A percentile compares a stretch with the other conserved stretches of the same genome.
phyloP scores from a whole-genome alignment of 2,329 filamentous ascomycete species.

The Ascosphaera pollenicola region DNA sequence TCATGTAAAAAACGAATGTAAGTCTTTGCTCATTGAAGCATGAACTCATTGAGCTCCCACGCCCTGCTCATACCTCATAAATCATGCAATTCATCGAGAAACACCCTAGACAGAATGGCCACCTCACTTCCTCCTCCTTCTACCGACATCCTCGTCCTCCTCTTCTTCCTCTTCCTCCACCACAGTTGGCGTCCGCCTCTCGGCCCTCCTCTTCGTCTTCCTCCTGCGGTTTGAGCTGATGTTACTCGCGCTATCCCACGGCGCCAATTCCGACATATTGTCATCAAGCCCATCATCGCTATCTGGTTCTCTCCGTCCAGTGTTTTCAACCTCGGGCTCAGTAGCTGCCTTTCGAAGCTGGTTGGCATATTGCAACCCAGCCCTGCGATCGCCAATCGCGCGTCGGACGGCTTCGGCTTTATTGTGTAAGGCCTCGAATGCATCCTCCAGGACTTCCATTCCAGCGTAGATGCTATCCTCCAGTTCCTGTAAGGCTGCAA shows the following conservation, averaged over 20 bases:
- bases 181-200: slow-evolving; percentile 25
- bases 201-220: slow-evolving; percentile 23
- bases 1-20: too few relatives aligned
- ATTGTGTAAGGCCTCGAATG: slow-evolving; percentile 75
- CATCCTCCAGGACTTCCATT: slow-evolving; percentile 88
- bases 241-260: slow-evolving; percentile 28
- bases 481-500: slow-evolving; percentile 70
- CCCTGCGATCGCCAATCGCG: slow-evolving; percentile 58
- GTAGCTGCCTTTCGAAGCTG: slow-evolving; percentile 19
- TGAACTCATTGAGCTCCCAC: too few relatives aligned
- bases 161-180: slow-evolving; percentile 27
- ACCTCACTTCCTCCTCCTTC: slow-evolving; percentile 10
- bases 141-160: slow-evolving; percentile 8
- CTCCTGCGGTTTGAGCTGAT: slow-evolving; percentile 23
- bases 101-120: too few relatives aligned
- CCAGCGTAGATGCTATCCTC: slow-evolving; percentile 82
- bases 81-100: too few relatives aligned
- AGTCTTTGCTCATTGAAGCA: too few relatives aligned
- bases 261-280: slow-evolving; percentile 20
- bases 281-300: slow-evolving; percentile 25
- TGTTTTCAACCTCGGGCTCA: neutral
- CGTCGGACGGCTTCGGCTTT: slow-evolving; percentile 63
- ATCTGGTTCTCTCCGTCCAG: slow-evolving; percentile 13
- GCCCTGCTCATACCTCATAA: too few relatives aligned
- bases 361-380: slow-evolving; percentile 39